Conservation (phyloP, 2,329 filamentous ascomycete species). For the Byssoonygena ceratinophila region DNA sequence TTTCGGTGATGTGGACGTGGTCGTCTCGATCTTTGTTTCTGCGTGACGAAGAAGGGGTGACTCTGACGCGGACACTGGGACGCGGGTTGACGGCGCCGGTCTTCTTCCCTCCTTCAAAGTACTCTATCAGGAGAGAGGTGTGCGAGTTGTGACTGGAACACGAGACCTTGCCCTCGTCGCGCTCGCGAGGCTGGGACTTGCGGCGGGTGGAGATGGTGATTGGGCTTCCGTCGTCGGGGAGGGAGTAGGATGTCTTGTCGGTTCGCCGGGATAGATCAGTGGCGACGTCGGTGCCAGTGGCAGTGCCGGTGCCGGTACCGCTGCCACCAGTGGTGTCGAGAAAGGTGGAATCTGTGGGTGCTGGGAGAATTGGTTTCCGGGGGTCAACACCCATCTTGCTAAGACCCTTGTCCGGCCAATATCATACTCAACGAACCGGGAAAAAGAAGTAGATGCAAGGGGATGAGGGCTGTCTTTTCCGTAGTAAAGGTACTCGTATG, state of each 20-base stretch:
- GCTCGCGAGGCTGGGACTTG: constrained; percentile 37
- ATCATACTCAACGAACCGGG: constrained; percentile 25
- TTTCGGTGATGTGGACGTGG: constrained; percentile 78
- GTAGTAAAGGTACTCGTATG: neutral
- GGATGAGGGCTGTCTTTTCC: neutral
- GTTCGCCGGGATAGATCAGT: constrained; percentile 42
- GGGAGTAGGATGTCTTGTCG: constrained; percentile 42
- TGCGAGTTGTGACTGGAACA: constrained; percentile 54
- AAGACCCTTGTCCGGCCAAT: constrained; percentile 25
- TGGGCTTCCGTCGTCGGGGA: constrained; percentile 54
- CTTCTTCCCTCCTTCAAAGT: constrained; percentile 66
- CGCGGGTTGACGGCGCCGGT: constrained; percentile 51
- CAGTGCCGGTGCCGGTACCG: constrained; percentile 35
- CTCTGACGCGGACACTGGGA: constrained; percentile 68
- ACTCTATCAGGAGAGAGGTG: constrained; percentile 86
- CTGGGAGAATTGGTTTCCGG: constrained; percentile 41
- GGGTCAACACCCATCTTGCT: constrained; percentile 41
- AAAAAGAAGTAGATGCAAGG: neutral
- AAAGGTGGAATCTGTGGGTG: constrained; percentile 40
- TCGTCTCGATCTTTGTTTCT: constrained; percentile 51
- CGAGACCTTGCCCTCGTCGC: constrained; percentile 38
- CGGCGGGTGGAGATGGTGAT: constrained; percentile 72
- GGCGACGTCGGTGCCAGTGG: constrained; percentile 41
- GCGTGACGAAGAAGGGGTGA: constrained; percentile 62
- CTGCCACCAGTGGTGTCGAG: constrained; percentile 37